Conservation (phyloP, 2,329 filamentous ascomycete genomes). For the Fusarium caatingaense region DNA sequence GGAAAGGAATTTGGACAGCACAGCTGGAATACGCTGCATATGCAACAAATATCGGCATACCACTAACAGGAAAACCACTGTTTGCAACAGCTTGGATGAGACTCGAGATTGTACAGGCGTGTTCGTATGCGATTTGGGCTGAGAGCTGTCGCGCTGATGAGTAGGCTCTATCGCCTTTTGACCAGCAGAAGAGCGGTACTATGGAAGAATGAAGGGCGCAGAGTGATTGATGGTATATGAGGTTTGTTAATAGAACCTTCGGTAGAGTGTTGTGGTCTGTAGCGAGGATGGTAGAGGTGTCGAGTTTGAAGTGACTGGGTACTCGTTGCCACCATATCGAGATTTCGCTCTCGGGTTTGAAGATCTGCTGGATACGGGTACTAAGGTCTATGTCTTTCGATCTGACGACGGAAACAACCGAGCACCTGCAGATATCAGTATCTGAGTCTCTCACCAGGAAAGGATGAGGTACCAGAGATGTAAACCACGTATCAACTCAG, state of each 20-base stretch:
- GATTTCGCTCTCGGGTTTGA: background rate
- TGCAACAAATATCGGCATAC: conserved; percentile 2
- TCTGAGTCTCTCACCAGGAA: accelerated
- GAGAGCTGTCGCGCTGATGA: background rate
- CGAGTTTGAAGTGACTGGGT: accelerated
- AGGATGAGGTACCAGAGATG: background rate
- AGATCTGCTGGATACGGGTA: background rate
- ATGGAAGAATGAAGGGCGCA: background rate
- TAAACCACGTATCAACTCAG: background rate
- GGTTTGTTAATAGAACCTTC: background rate
- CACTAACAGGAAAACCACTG: accelerated
- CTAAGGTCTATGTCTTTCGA: background rate
- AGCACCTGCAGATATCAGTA: background rate
- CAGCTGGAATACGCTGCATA: conserved; percentile 5
- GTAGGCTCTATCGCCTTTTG: background rate
- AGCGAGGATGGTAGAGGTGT: accelerated
- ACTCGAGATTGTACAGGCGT: background rate
- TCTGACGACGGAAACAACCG: background rate
- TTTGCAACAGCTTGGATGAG: accelerated
- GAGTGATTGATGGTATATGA: conserved; percentile 6
- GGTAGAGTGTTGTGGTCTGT: accelerated
- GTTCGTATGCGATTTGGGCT: background rate
- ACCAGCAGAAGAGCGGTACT: conserved; percentile 8
- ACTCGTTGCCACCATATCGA: background rate
- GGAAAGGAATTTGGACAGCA: background rate